These are phyloP conservation scores for Mycogone perniciosa DNA, from an alignment of 2,329 filamentous ascomycete species.

Conservation along the genomic window DNA sequence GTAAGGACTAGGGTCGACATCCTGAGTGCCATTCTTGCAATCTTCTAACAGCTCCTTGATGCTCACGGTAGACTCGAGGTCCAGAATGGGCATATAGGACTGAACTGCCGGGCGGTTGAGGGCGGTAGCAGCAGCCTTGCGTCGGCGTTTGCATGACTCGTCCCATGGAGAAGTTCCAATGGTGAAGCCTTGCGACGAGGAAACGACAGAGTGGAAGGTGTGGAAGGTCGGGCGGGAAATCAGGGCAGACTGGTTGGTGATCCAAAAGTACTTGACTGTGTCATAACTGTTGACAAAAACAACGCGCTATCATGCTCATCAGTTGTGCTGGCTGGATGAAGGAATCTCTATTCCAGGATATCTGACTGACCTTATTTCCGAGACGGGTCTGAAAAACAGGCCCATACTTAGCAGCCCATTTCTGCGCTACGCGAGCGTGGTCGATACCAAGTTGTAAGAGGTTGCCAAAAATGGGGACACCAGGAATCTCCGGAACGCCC, in stretches of 20 bases:
- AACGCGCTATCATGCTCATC: constrained; percentile 44
- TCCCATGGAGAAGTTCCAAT: constrained; percentile 83
- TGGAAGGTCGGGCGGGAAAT: constrained; percentile 74
- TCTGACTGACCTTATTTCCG: constrained; percentile 53
- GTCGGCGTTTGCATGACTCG: constrained; percentile 68
- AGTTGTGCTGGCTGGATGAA: neutral
- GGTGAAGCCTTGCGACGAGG: constrained; percentile 69
- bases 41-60: constrained; percentile 67
- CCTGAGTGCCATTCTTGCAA: constrained; percentile 51
- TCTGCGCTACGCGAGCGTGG: constrained; percentile 47
- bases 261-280: constrained; percentile 67
- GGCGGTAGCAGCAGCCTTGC: constrained; percentile 73
- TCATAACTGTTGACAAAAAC: constrained; percentile 76
- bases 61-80: constrained; percentile 65
- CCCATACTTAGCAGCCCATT: constrained; percentile 55
- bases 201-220: constrained; percentile 76
- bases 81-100: constrained; percentile 76
- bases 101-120: constrained; percentile 70
- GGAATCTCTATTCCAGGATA: neutral
- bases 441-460: constrained; percentile 53
- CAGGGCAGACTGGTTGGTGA: constrained; percentile 69
- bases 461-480: constrained; percentile 57
- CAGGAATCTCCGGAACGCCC: constrained; percentile 54
- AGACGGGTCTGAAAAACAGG: constrained; percentile 61
- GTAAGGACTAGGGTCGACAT: constrained; percentile 66